A percentile compares a stretch with the other conserved stretches of the same genome.
phyloP scores from a whole-genome alignment of 2,329 filamentous ascomycete species.

The Talaromyces rugulosus region DNA sequence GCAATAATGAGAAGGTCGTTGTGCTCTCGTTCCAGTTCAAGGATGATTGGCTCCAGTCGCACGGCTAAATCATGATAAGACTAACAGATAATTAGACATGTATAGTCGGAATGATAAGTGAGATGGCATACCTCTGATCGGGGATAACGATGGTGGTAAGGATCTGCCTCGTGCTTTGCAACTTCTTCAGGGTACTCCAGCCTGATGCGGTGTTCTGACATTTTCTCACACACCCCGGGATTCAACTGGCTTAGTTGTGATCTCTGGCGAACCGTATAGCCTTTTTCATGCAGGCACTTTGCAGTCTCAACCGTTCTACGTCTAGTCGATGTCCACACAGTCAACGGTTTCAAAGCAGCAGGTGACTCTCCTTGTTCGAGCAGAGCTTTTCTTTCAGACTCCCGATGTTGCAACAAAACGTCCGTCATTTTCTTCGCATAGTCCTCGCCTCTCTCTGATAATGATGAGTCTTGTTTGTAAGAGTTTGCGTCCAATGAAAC shows the following conservation, averaged over 20 bases:
- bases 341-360: conserved; percentile 70
- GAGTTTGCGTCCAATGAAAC: conserved; percentile 83
- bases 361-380: conserved; percentile 64
- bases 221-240: conserved; percentile 90
- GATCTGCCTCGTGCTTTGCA: conserved; percentile 85
- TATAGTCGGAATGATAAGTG: not conserved
- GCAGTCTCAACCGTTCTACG: conserved; percentile 87
- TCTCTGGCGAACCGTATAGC: conserved; percentile 83
- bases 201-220: conserved; percentile 78
- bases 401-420: conserved; percentile 73
- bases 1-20: conserved; percentile 98
- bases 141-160: conserved; percentile 95
- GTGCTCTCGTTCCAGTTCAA: conserved; percentile 93
- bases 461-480: conserved; percentile 83
- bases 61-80: conserved; percentile 99
- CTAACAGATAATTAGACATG: conserved; percentile 41
- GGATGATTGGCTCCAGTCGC: conserved; percentile 92
- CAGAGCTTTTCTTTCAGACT: conserved; percentile 70
- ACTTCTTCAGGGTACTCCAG: conserved; percentile 85
- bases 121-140: conserved; percentile 69
- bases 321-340: conserved; percentile 92
- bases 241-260: conserved; percentile 98
- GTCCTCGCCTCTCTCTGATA: conserved; percentile 73
- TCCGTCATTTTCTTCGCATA: conserved; percentile 87
- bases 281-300: conserved; percentile 70